These are phyloP conservation scores for Hypomontagnella submonticulosa DNA, from an alignment of 495 filamentous ascomycete species.

Conservation along the genomic window DNA sequence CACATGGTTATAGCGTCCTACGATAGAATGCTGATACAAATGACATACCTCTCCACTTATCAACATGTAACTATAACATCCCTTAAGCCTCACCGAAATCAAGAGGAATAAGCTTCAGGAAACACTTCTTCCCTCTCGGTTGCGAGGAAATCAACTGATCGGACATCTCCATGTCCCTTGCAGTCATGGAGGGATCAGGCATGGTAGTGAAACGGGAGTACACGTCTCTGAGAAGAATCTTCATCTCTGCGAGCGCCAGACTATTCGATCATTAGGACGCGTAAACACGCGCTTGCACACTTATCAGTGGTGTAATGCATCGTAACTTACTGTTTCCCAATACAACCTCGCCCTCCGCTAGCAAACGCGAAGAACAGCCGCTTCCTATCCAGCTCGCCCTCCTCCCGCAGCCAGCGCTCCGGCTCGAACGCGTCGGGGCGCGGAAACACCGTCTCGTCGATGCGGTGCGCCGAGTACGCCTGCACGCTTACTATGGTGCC, in stretches of 20 bases:
- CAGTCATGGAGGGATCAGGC: conserved; percentile 63
- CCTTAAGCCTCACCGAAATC: background rate
- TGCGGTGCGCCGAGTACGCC: conserved; percentile 63
- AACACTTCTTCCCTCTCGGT: conserved; percentile 65
- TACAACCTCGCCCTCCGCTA: conserved; percentile 65
- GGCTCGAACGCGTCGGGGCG: conserved; percentile 67
- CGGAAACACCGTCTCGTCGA: conserved; percentile 65
- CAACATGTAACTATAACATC: no score
- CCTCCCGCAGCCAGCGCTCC: conserved; percentile 69
- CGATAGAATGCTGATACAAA: background rate
- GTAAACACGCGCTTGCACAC: background rate
- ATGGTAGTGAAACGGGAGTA: conserved; percentile 67
- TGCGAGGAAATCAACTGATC: conserved; percentile 71
- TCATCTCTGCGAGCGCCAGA: conserved; percentile 75
- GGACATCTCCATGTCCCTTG: conserved; percentile 64
- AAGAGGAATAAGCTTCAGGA: conserved; percentile 53
- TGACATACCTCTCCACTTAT: no score
- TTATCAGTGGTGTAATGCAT: background rate
- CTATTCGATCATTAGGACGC: conserved; percentile 48
- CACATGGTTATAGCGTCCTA: background rate
- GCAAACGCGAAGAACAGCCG: conserved; percentile 63
- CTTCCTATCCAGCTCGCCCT: conserved; percentile 61
- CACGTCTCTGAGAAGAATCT: conserved; percentile 65
- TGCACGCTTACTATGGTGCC: conserved; percentile 65
- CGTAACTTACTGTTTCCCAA: conserved; percentile 65